Evolutionary conservation across 441 rosid species (phyloP).

Genomic region (Eutrema salsugineum): DNA sequence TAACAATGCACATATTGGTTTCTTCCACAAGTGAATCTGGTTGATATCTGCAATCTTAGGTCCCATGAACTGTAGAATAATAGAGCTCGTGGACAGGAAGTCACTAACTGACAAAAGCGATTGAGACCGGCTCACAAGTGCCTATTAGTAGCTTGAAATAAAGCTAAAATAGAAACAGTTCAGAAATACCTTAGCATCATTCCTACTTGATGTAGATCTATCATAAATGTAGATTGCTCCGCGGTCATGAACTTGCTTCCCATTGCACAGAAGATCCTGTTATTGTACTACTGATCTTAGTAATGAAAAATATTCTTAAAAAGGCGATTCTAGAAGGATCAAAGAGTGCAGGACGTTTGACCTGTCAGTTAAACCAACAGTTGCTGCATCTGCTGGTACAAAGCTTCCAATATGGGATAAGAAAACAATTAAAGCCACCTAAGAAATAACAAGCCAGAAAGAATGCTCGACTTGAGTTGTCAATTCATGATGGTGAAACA

Average conservation of each 20-base stretch:
- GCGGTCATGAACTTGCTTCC: conserved; percentile 94
- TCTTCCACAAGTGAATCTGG: conserved; percentile 1
- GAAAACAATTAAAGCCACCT: conserved; percentile 97
- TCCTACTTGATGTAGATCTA: conserved; percentile 98
- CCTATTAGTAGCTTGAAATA: conserved; percentile 13
- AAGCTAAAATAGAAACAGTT: conserved; percentile 15
- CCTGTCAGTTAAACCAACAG: conserved; percentile 97
- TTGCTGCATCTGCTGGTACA: conserved; percentile 97
- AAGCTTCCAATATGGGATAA: conserved; percentile 98
- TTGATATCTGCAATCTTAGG: conserved; percentile 1
- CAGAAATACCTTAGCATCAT: conserved; percentile 82
- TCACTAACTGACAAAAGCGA: conserved; percentile 13
- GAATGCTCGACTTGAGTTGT: conserved; percentile 2
- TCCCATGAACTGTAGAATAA: conserved; percentile 10
- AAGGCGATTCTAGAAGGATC: conserved; percentile 12
- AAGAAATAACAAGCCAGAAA: conserved; percentile 22
- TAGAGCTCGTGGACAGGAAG: conserved; percentile 1
- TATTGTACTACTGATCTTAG: conserved; percentile 22
- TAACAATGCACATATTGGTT: not conserved
- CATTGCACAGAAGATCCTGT: conserved; percentile 94
- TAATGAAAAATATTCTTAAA: not conserved
- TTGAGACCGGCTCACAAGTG: not conserved
- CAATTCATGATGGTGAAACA: not conserved
- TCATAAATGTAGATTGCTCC: conserved; percentile 95
- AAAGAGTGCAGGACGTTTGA: conserved; percentile 23